phyloP scores from a whole-genome alignment of 2,329 filamentous ascomycete genomes.

The Samsoniella hepiali region DNA sequence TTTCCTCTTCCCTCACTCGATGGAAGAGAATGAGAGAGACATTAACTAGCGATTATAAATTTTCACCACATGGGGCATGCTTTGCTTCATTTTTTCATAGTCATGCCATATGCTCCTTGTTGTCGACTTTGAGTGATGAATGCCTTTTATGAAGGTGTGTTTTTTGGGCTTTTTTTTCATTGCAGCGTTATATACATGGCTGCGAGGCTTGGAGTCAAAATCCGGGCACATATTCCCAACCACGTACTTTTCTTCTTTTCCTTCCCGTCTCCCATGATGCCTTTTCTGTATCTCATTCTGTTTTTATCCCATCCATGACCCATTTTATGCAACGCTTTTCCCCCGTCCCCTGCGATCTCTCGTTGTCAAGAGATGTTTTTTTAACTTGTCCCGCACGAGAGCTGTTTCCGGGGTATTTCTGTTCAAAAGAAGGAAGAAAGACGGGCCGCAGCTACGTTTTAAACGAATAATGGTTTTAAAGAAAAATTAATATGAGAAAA shows the following conservation, averaged over 20 bases:
- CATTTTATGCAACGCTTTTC: background rate
- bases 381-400: background rate
- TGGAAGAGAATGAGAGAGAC: background rate
- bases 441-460: no score
- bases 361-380: no score
- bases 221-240: slow-evolving; percentile 6
- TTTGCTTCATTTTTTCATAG: background rate
- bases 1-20: background rate
- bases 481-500: background rate
- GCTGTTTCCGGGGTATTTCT: no score
- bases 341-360: no score
- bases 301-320: background rate
- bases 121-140: background rate
- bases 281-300: background rate
- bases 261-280: background rate
- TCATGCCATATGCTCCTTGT: background rate
- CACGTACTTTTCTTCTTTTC: slow-evolving; percentile 5
- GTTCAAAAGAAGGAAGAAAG: no score
- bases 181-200: slow-evolving; percentile 21
- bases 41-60: slow-evolving; percentile 7
- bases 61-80: background rate
- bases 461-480: background rate
- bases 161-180: slow-evolving; percentile 13
- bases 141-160: background rate
- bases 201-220: background rate